Conservation (phyloP, 2,329 filamentous ascomycete species). For the Fusarium sp. region DNA sequence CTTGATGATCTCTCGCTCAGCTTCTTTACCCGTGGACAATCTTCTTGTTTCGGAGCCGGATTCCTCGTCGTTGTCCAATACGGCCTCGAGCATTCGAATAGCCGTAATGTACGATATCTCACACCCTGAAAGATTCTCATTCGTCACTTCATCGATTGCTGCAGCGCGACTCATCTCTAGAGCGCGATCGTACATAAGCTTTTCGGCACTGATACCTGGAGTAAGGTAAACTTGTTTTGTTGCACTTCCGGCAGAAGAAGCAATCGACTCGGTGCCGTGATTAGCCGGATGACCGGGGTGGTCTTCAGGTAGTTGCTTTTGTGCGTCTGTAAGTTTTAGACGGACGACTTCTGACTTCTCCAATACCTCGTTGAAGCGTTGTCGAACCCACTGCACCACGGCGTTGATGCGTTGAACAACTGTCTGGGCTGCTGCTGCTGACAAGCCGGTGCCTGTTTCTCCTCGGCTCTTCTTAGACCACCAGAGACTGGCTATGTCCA, state of each 20-base stretch:
- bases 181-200: constrained; percentile 97
- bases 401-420: constrained; percentile 82
- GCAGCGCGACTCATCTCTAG: constrained; percentile 96
- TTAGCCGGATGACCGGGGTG: constrained; percentile 90
- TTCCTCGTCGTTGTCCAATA: constrained; percentile 84
- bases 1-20: constrained; percentile 52
- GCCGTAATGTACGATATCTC: constrained; percentile 94
- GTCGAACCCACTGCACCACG: constrained; percentile 94
- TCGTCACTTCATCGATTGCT: constrained; percentile 94
- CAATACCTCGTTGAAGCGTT: constrained; percentile 94
- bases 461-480: constrained; percentile 83
- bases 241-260: constrained; percentile 69
- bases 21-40: constrained; percentile 54
- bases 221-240: constrained; percentile 85
- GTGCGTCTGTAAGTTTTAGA: constrained; percentile 85
- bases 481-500: constrained; percentile 94
- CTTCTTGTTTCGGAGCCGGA: constrained; percentile 42
- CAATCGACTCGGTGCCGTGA: constrained; percentile 68
- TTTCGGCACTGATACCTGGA: constrained; percentile 91
- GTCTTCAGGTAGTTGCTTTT: constrained; percentile 82
- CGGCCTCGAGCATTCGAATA: constrained; percentile 93
- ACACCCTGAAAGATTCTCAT: constrained; percentile 86
- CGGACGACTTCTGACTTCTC: constrained; percentile 97
- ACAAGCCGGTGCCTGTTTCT: constrained; percentile 61
- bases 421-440: constrained; percentile 57